Conservation (phyloP, 2,329 filamentous ascomycete species). For the Fusarium stilboides region DNA sequence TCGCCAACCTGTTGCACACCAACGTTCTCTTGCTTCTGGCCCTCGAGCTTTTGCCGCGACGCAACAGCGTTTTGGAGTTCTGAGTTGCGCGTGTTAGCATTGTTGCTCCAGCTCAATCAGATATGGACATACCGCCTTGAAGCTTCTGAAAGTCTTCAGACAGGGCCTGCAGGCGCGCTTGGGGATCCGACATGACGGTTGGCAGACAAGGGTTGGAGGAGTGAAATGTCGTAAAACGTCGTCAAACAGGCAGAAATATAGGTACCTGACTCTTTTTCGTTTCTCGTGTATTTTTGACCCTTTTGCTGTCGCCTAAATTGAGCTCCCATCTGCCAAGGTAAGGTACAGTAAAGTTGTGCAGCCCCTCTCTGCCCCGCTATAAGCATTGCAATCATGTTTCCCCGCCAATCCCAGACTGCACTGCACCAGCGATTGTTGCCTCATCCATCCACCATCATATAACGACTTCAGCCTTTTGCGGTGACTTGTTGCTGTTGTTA, state of each 20-base stretch:
- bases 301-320: conserved; percentile 38
- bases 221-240: conserved; percentile 15
- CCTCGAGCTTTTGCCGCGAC: conserved; percentile 91
- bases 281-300: background rate
- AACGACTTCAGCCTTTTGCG: conserved; percentile 18
- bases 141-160: conserved; percentile 91
- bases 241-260: conserved; percentile 11
- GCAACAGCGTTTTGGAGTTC: conserved; percentile 84
- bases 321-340: conserved; percentile 14
- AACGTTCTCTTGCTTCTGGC: conserved; percentile 93
- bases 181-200: conserved; percentile 75
- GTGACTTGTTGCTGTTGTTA: background rate
- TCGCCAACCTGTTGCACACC: conserved; percentile 82
- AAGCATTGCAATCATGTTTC: conserved; percentile 57
- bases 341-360: conserved; percentile 41
- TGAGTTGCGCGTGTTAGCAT: conserved; percentile 56
- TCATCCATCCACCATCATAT: conserved; percentile 38
- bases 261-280: background rate
- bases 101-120: background rate
- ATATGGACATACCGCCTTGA: conserved; percentile 76
- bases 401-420: conserved; percentile 55
- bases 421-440: conserved; percentile 43
- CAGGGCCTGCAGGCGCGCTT: conserved; percentile 84
- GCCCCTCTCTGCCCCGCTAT: conserved; percentile 54
- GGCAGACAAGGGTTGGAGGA: background rate